These are phyloP conservation scores for Nymphaea thermarum DNA, from an alignment of 164 flowering plant species.

Conservation along the genomic window DNA sequence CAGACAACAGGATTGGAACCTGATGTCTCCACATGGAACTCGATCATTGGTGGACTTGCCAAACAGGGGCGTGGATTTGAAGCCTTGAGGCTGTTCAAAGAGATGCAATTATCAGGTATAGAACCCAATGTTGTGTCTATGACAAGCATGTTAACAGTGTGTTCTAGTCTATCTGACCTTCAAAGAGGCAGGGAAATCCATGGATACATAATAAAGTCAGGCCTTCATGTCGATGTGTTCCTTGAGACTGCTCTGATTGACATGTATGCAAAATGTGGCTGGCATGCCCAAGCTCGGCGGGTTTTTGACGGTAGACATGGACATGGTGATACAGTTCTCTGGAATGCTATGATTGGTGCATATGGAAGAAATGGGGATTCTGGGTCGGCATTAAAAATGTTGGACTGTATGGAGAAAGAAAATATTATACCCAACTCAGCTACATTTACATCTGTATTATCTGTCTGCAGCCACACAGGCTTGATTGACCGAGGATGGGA, in stretches of 20 bases:
- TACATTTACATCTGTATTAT: slow-evolving; percentile 39
- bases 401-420: slow-evolving; percentile 31
- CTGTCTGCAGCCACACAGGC: slow-evolving; percentile 55
- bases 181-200: slow-evolving; percentile 51
- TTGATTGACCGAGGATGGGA: slow-evolving; percentile 37
- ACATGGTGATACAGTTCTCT: slow-evolving; percentile 44
- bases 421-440: slow-evolving; percentile 36
- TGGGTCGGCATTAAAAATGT: slow-evolving; percentile 44
- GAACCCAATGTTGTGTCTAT: slow-evolving; percentile 35
- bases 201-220: slow-evolving; percentile 29
- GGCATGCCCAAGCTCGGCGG: slow-evolving; percentile 22
- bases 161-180: slow-evolving; percentile 32
- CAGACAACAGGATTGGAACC: slow-evolving; percentile 37
- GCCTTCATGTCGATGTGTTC: slow-evolving; percentile 29
- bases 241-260: slow-evolving; percentile 52
- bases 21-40: slow-evolving; percentile 69
- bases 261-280: slow-evolving; percentile 77
- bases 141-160: slow-evolving; percentile 52
- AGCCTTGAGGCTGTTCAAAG: slow-evolving; percentile 40
- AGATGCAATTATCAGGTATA: slow-evolving; percentile 36
- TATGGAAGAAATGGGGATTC: slow-evolving; percentile 58
- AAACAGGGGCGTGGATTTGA: slow-evolving; percentile 25
- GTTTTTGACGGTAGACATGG: slow-evolving; percentile 25
- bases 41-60: slow-evolving; percentile 57
- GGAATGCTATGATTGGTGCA: slow-evolving; percentile 80